Evolutionary conservation across 805 yeast species (phyloP), one percentile per base, ranked within the genome.

Genomic region (Groenewaldozyma tartarivorans): DNA sequence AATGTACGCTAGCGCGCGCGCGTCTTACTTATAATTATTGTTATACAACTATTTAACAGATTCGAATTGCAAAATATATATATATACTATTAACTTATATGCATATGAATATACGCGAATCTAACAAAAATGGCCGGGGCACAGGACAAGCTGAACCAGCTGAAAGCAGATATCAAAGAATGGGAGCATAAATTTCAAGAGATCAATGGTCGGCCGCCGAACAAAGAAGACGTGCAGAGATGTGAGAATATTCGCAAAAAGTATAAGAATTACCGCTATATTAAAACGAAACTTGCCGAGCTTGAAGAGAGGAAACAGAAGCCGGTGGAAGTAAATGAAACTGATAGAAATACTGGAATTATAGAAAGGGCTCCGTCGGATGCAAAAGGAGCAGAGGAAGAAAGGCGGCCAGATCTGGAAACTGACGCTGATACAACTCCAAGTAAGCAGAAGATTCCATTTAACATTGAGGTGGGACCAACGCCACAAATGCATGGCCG

Each of bases 401-500:
- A 24, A 9, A 13, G 13, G 7, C 20, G 30, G 3, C 18, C 40
- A 27, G 35, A 33, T 0, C 26, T 40, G 5, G 45, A 40, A 24
- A 24, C 19, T 19, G 27, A 19, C 7, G 31, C 20, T n/a, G 21
- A 35, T 16, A 33, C 30, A 13, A 40, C 47, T 2, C 48, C 44
- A 11, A 33, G 24, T 21, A 36, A 36, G 7, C 42, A 40, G 2
- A 34, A 34, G 3, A 36, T 45, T 5, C 38, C 52, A 7, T 24
- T 0, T 81, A 76, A 9, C 13, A 24, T 7, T 24, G 29, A 24
- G 45, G 55, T 84, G 9, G 94, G 94, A 0, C 95, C 95, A 1
- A 85, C 95, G 0, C 95, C 95, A 0, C 95, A 85, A 50, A 69
- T 84, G 6, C 69, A 79, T 46, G 95, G 95, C 0, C 72, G 80